Base-by-base conservation (phyloP, 257 asterid genomes). In the Solanum tarapatanum region DNA sequence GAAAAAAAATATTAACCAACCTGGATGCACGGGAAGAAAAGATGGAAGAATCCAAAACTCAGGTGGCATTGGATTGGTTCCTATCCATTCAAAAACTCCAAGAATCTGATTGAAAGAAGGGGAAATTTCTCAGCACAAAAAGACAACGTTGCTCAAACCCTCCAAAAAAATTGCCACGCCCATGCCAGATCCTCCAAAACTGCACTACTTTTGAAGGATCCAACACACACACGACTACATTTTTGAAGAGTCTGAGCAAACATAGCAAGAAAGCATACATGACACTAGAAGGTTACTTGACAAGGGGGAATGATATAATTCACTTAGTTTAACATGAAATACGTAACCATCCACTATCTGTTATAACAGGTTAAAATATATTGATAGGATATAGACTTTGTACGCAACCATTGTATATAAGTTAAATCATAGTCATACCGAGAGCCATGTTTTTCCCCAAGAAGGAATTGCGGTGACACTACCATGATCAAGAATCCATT, bases 391-490 rank as follows among this genome's bases (percentile, higher is more conserved):
- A 76, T 68, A 79, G 23, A 43, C 5, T 14, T 79, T 79, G 37
- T 39, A 79, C 16, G 2, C 3, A 9, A 51, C 26, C 36, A 3
- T 12, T 41, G 84, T 39, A 41, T 24, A 24, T 24, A 24, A 43
- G 84, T 28, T 79, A 43, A 79, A 43, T 43, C 5, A 3, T 80
- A 45, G 2, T 68, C 86, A 37, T 89, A 95, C 98, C 86, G 97
- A 92, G 35, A 95, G 97, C 97, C 96, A 95, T 26, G 95, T 94
- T 90, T 95, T 95, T 58, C 97, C 98, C 98, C 97, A 94, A 23
- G 96, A 94, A 85, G 98, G 98, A 64, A 94, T 93, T 28, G 95
- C 93, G 17, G 88, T 90, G 9, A 87, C 96, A 43, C 94, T 94
- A 68, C 97, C 98, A 84, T 93, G 98, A 77, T 94, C 98, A 87